phyloP scores from a whole-genome alignment of 805 yeast genomes.

The Yamadazyma philogaea region DNA sequence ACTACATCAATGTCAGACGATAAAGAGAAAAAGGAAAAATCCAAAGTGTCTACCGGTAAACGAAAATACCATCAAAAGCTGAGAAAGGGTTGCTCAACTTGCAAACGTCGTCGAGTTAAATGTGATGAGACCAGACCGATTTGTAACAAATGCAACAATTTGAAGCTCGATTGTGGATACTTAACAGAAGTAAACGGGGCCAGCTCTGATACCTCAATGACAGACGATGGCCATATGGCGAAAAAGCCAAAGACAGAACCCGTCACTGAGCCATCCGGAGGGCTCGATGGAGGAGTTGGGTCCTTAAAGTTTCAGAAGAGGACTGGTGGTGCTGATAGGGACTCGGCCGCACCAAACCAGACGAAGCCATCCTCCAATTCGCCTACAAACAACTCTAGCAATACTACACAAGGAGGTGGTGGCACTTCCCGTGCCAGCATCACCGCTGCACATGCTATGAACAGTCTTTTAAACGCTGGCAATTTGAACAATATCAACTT shows the following conservation, averaged over 20 bases:
- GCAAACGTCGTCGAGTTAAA: conserved; percentile 85
- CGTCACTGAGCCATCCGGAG: background rate
- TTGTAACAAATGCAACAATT: conserved; percentile 74
- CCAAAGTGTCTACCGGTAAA: conserved; percentile 53
- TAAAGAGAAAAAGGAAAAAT: background rate
- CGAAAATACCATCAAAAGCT: conserved; percentile 88
- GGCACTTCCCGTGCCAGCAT: background rate
- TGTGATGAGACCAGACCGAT: conserved; percentile 85
- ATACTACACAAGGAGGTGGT: background rate
- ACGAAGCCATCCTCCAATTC: too few species aligned
- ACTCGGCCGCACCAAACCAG: too few species aligned
- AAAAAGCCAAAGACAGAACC: background rate
- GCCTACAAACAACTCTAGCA: background rate
- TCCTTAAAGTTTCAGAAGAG: too few species aligned
- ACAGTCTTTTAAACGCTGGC: conserved; percentile 30
- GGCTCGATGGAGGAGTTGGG: too few species aligned
- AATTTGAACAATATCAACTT: conserved; percentile 41
- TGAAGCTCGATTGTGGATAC: conserved; percentile 77
- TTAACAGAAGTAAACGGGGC: conserved; percentile 14
- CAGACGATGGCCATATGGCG: background rate
- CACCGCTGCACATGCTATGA: background rate
- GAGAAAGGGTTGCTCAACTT: conserved; percentile 83
- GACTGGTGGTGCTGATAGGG: too few species aligned
- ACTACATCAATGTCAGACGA: conserved; percentile 3
- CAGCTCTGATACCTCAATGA: conserved; percentile 7